Percentiles rank a stretch among this genome's conserved stretches.
These are phyloP conservation scores for Colletotrichum zoysiae DNA, from an alignment of 2,329 filamentous ascomycete species.

Conservation along the genomic window DNA sequence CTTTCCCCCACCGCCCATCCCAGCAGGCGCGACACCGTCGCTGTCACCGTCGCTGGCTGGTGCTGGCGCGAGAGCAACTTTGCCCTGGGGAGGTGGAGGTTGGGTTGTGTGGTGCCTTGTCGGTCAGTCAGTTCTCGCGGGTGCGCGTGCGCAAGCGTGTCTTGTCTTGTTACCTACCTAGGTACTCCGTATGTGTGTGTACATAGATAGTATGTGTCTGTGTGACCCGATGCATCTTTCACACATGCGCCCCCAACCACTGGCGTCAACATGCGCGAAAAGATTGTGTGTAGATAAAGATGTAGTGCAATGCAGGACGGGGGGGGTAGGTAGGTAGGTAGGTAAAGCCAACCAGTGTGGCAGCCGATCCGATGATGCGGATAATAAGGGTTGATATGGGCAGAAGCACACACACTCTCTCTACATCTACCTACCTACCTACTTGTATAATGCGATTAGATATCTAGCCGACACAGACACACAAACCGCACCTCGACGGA, in stretches of 20 bases:
- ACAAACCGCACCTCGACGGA: constrained; percentile 4
- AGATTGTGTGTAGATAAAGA: constrained; percentile 26
- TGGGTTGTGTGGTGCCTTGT: background rate
- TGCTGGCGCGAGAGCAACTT: background rate
- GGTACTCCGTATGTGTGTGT: too few relatives aligned
- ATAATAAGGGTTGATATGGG: constrained; percentile 37
- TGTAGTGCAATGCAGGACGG: background rate
- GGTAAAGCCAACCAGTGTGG: constrained; percentile 1
- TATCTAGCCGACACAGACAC: constrained; percentile 31
- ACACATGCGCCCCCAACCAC: constrained; percentile 19
- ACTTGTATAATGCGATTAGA: too few relatives aligned
- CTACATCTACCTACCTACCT: background rate
- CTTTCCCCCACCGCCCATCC: constrained; percentile 3
- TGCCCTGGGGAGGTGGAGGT: background rate
- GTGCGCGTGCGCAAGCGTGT: background rate
- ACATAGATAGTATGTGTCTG: background rate
- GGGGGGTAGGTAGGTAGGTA: too few relatives aligned
- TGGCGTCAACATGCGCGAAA: constrained; percentile 20
- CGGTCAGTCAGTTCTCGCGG: background rate
- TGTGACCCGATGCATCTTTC: constrained; percentile 26
- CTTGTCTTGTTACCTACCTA: too few relatives aligned
- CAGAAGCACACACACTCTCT: constrained; percentile 17
- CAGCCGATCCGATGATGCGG: constrained; percentile 23
- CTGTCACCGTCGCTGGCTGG: background rate
- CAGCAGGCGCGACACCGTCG: constrained; percentile 4